Percentiles rank a stretch among this genome's conserved stretches.
Evolutionary conservation across 352 stramenopile genomes (phyloP).

Genomic region (Phytophthora colocasiae): DNA sequence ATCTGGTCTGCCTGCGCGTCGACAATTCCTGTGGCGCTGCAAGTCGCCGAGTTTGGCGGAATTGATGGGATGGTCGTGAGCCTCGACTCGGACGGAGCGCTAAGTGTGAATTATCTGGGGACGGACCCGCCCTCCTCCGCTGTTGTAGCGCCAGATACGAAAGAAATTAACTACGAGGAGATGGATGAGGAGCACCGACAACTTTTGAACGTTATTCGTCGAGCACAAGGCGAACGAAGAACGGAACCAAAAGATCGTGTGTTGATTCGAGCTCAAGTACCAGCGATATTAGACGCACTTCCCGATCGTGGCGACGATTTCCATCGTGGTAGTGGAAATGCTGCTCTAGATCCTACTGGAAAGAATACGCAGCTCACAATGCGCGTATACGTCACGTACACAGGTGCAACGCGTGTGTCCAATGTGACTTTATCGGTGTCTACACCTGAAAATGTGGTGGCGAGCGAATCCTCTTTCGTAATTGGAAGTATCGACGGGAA

Average conservation of each 20-base stretch:
- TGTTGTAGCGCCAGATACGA: conserved; percentile 68
- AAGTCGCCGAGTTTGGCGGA: conserved; percentile 71
- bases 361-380: conserved; percentile 71
- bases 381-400: conserved; percentile 88
- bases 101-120: conserved; percentile 90
- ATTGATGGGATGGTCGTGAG: conserved; percentile 87
- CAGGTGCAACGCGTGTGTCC: conserved; percentile 61
- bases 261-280: conserved; percentile 79
- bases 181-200: conserved; percentile 92
- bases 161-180: conserved; percentile 92
- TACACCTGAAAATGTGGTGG: conserved; percentile 67
- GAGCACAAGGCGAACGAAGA: conserved; percentile 68
- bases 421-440: conserved; percentile 83
- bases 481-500: conserved; percentile 78
- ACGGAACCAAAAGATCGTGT: conserved; percentile 79
- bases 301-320: conserved; percentile 53
- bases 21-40: conserved; percentile 68
- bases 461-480: conserved; percentile 68
- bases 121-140: conserved; percentile 87
- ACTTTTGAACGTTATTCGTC: conserved; percentile 88
- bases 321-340: conserved; percentile 27
- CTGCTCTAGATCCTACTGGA: conserved; percentile 10
- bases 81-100: conserved; percentile 71
- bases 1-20: conserved; percentile 78
- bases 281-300: conserved; percentile 67